These are phyloP conservation scores for Cyanidium caldarium DNA, from an alignment of 23 red algal species.

Conservation along the genomic window DNA sequence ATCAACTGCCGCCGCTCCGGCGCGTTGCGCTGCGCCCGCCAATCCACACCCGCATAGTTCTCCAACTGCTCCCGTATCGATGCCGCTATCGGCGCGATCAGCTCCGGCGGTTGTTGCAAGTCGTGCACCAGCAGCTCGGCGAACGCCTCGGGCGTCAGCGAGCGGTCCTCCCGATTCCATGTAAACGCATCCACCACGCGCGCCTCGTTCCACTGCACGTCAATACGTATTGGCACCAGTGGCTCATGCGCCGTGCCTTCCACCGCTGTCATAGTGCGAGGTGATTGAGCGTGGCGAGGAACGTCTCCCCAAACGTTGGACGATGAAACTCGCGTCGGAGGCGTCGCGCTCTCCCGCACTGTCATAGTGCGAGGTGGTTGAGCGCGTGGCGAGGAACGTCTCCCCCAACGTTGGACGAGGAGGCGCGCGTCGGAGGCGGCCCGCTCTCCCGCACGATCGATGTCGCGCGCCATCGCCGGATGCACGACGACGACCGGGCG, in stretches of 20 bases:
- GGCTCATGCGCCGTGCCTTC: conserved; percentile 27
- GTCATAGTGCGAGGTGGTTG: no score
- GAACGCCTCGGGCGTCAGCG: conserved; percentile 38
- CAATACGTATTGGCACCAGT: conserved; percentile 74
- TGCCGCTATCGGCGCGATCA: background rate
- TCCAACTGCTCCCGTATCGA: conserved; percentile 15
- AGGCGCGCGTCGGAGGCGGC: no score
- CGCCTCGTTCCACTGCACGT: conserved; percentile 31
- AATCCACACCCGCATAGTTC: background rate
- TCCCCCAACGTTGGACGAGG: no score
- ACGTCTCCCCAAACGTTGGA: no score
- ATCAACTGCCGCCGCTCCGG: conserved; percentile 58
- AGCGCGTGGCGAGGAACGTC: no score
- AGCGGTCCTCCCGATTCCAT: conserved; percentile 38
- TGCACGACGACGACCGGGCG: no score
- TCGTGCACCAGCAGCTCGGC: conserved; percentile 39
- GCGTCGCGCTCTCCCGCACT: no score
- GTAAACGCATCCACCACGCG: conserved; percentile 38
- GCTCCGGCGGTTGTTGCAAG: conserved; percentile 19
- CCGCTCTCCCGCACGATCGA: no score
- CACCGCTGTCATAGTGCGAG: no score
- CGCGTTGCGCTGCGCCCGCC: background rate
- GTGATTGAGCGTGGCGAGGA: no score
- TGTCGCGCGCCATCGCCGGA: no score
- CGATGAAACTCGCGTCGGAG: no score